Evolutionary conservation across 75 land plant species (phyloP).

Genomic region (Pinus tabuliformis): DNA sequence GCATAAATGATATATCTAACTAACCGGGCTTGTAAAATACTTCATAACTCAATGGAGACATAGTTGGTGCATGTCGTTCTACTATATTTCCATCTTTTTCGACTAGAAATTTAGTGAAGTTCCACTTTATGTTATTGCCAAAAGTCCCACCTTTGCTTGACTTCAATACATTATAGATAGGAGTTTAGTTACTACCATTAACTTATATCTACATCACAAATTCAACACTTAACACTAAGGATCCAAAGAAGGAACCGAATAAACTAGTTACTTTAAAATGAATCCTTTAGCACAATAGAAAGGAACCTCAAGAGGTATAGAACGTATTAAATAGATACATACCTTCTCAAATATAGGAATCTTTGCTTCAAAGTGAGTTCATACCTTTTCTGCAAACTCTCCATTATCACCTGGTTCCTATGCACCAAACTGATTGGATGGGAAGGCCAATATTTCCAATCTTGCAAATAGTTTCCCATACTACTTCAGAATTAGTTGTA

Average conservation of each 20-base stretch:
- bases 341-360: constrained; percentile 91
- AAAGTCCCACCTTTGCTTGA: constrained; percentile 68
- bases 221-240: background rate
- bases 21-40: background rate
- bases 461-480: constrained; percentile 20
- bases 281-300: background rate
- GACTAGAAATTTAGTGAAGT: constrained; percentile 82
- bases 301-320: background rate
- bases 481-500: too few relatives aligned
- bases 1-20: background rate
- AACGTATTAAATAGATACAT: background rate
- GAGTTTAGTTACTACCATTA: constrained; percentile 73
- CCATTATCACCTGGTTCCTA: constrained; percentile 91
- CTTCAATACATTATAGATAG: constrained; percentile 77
- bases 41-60: constrained; percentile 70
- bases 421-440: constrained; percentile 87
- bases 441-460: constrained; percentile 81
- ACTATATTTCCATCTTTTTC: constrained; percentile 81
- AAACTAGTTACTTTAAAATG: background rate
- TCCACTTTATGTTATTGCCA: constrained; percentile 85
- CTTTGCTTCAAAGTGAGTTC: constrained; percentile 87
- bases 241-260: background rate
- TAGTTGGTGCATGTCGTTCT: constrained; percentile 84
- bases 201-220: constrained; percentile 65
- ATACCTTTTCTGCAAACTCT: constrained; percentile 65